Percentiles rank a stretch among this genome's conserved stretches.
These are phyloP conservation scores for Amauroascus verrucosus DNA, from an alignment of 2,329 filamentous ascomycete genomes.

Conservation along the genomic window DNA sequence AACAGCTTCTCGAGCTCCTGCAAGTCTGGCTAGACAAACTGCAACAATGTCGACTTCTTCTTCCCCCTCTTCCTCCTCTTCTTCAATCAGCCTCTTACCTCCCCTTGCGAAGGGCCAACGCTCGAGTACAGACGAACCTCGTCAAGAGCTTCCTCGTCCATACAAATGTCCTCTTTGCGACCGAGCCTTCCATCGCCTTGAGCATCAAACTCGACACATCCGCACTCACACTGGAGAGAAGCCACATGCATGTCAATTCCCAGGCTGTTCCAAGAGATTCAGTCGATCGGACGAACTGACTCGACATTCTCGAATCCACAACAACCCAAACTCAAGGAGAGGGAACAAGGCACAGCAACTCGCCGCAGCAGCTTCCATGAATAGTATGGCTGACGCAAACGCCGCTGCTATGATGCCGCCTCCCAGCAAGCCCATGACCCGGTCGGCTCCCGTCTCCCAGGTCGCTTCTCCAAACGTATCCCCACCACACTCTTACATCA, in stretches of 20 bases:
- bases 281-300: slow-evolving; percentile 94
- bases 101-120: slow-evolving; percentile 33
- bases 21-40: slow-evolving; percentile 21
- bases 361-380: slow-evolving; percentile 38
- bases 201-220: slow-evolving; percentile 88
- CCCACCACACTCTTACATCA: slow-evolving; percentile 74
- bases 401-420: slow-evolving; percentile 65
- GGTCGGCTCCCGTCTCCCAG: slow-evolving; percentile 78
- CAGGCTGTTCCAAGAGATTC: slow-evolving; percentile 94
- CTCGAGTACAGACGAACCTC: slow-evolving; percentile 36
- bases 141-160: slow-evolving; percentile 78
- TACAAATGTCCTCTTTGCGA: slow-evolving; percentile 99
- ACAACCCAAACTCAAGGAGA: slow-evolving; percentile 91
- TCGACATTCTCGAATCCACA: slow-evolving; percentile 94
- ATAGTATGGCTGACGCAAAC: slow-evolving; percentile 24
- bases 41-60: slow-evolving; percentile 35
- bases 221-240: slow-evolving; percentile 97
- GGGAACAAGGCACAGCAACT: slow-evolving; percentile 66
- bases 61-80: slow-evolving; percentile 17
- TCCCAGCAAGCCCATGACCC: slow-evolving; percentile 67
- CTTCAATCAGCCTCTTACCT: slow-evolving; percentile 25
- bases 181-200: slow-evolving; percentile 94
- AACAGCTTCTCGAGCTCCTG: slow-evolving; percentile 14
- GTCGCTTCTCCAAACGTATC: slow-evolving; percentile 91
- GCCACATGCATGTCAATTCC: slow-evolving; percentile 90